Conservation (phyloP, 495 filamentous ascomycete genomes). For the Friedmanniomyces endolithicus region DNA sequence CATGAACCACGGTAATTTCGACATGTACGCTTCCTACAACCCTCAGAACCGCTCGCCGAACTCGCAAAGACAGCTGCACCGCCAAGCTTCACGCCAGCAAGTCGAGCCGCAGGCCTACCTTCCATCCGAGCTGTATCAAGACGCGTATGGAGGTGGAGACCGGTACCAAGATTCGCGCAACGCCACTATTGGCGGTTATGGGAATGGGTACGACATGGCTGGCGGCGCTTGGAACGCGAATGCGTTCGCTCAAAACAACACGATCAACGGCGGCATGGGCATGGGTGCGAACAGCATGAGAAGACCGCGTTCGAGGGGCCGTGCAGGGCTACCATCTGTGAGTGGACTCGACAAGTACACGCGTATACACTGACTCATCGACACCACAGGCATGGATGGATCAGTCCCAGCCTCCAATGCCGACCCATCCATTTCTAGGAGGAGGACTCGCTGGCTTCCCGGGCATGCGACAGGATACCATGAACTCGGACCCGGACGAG, state of each 20-base stretch:
- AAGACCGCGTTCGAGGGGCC: constrained; percentile 41
- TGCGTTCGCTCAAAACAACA: constrained; percentile 33
- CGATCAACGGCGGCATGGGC: constrained; percentile 33
- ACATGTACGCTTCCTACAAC: constrained; percentile 20
- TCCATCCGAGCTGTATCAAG: constrained; percentile 46
- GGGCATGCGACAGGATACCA: constrained; percentile 38
- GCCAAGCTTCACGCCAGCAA: constrained; percentile 20
- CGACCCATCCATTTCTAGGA: constrained; percentile 19
- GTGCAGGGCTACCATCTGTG: constrained; percentile 49
- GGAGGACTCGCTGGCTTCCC: constrained; percentile 1
- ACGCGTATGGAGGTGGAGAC: constrained; percentile 45
- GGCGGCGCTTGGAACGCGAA: constrained; percentile 50
- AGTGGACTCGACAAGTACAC: constrained; percentile 1
- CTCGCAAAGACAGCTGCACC: constrained; percentile 17
- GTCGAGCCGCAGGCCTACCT: constrained; percentile 38
- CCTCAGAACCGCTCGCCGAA: constrained; percentile 19
- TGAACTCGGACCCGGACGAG: constrained; percentile 49
- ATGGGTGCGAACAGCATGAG: constrained; percentile 43
- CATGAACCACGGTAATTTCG: constrained; percentile 20
- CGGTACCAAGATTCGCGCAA: constrained; percentile 47
- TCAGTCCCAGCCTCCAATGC: constrained; percentile 40
- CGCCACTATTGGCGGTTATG: constrained; percentile 42
- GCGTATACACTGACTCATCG: constrained; percentile 22
- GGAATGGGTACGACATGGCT: constrained; percentile 41
- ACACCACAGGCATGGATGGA: constrained; percentile 40